Conservation (phyloP, 495 filamentous ascomycete genomes). For the Penicillium manginii region DNA sequence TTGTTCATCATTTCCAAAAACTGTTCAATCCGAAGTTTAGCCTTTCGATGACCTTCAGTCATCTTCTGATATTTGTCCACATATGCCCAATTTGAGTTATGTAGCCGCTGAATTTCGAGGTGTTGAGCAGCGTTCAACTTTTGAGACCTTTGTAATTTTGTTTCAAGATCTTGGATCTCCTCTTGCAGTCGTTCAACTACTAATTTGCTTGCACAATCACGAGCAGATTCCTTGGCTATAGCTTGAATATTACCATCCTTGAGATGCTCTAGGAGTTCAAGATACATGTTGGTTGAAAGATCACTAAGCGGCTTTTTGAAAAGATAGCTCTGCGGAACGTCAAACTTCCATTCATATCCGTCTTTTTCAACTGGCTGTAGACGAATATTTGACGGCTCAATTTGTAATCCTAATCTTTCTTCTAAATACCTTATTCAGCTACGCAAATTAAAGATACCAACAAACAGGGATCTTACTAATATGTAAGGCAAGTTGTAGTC, state of each 20-base stretch:
- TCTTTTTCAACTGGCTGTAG: constrained; percentile 7
- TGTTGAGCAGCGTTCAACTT: not conserved
- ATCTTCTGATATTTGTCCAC: not conserved
- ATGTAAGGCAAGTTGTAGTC: not conserved
- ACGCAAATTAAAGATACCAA: too few species aligned
- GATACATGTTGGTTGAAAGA: constrained; percentile 8
- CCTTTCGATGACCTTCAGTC: not conserved
- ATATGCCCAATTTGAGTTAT: not conserved
- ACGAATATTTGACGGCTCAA: constrained; percentile 4
- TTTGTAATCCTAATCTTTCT: not conserved
- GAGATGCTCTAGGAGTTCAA: constrained; percentile 3
- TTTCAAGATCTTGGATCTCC: not conserved
- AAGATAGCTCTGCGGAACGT: not conserved
- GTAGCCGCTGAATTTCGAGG: not conserved
- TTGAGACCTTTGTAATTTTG: not conserved
- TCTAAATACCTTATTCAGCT: not conserved
- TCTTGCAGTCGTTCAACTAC: not conserved
- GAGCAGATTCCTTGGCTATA: not conserved
- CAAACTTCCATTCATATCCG: constrained; percentile 4
- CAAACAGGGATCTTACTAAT: not conserved
- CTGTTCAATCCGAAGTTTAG: not conserved
- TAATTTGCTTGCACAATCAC: not conserved
- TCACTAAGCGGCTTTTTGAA: constrained; percentile 8
- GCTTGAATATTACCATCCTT: constrained; percentile 1
- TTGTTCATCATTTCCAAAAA: not conserved